Evolutionary conservation across 495 filamentous ascomycete genomes (phyloP).

Genomic region (Tuber magnatum): DNA sequence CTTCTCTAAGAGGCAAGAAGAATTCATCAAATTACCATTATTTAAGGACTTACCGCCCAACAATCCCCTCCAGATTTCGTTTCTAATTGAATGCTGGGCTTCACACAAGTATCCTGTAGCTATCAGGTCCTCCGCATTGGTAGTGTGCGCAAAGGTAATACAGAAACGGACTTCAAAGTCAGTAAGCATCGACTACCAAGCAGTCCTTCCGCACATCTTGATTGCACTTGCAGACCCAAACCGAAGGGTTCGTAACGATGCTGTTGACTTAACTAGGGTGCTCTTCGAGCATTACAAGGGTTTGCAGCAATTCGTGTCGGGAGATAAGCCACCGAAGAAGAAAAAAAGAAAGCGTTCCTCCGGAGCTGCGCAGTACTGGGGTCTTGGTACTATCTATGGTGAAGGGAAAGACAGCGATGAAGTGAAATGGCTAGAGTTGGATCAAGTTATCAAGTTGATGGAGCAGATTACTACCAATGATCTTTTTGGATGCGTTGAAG

Average conservation of each 20-base stretch:
- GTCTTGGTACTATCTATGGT: constrained; percentile 53
- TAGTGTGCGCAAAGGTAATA: constrained; percentile 51
- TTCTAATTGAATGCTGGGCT: constrained; percentile 63
- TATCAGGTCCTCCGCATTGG: constrained; percentile 61
- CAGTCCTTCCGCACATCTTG: constrained; percentile 68
- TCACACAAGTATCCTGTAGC: constrained; percentile 61
- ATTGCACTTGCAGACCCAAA: constrained; percentile 66
- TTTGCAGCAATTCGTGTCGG: constrained; percentile 33
- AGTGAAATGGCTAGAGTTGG: constrained; percentile 54
- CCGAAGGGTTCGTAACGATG: constrained; percentile 64
- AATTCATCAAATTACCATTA: constrained; percentile 52
- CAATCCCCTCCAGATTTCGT: constrained; percentile 63
- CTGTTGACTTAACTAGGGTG: constrained; percentile 55
- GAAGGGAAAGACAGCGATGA: constrained; percentile 46
- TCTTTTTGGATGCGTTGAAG: constrained; percentile 75
- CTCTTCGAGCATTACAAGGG: constrained; percentile 43
- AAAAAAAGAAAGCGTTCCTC: constrained; percentile 42
- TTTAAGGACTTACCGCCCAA: constrained; percentile 52
- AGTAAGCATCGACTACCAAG: constrained; percentile 60
- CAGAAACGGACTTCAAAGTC: constrained; percentile 44
- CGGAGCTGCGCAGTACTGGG: constrained; percentile 46
- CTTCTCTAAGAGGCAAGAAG: constrained; percentile 46
- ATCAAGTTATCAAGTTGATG: constrained; percentile 55
- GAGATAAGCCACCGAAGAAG: constrained; percentile 44
- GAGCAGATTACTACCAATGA: constrained; percentile 57